Base-by-base conservation (phyloP, 1,284 basidiomycete genomes). In the Meira miltonrushii region DNA sequence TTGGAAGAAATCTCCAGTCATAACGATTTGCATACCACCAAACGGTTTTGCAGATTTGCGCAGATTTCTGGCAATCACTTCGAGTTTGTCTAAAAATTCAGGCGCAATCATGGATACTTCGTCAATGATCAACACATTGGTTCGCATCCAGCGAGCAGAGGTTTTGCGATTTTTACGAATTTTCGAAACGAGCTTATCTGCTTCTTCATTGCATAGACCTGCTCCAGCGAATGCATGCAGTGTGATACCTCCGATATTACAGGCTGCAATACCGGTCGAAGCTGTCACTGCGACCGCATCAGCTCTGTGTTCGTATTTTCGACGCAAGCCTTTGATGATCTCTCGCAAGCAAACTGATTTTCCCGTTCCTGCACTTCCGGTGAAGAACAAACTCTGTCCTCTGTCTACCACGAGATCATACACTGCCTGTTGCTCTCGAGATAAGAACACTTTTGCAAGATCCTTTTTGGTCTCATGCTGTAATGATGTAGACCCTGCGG, bases 1-100 rank as follows among this genome's bases (percentile, higher is more conserved):
- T 79, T 99, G 93, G 80, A 91, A 95, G 80, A 97, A 98, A 77
- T 98, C 93, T 21, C 93, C 93, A 0, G 91, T 93, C 12, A 95
- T 83, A 62, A 93, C 85, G 61, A 99, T 81, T 87, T 93, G 87
- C 37, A 98, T 93, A 0, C 93, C 94, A n/a, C 95, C 94, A 66
- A 96, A 98, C 0, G 93, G 66, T 59, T 81, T 85, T 4, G 64
- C 61, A 47, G 60, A 65, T 72, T 86, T 87, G 67, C 90, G 84
- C 21, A 91, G 61, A 0, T 81, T 79, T 28, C 82, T 80, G 11
- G 84, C 89, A 54, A 92, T 84, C 25, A 83, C 80, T 43, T 85
- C 86, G 58, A 97, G 82, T 71, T 93, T 93, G 74, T 96, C 92
- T 65, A 97, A 90, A 1, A 97, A 82, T 25, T 87, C 85, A 0